Evolutionary conservation across 768 basidiomycete genomes (phyloP).

Genomic region (Naganishia onofrii): DNA sequence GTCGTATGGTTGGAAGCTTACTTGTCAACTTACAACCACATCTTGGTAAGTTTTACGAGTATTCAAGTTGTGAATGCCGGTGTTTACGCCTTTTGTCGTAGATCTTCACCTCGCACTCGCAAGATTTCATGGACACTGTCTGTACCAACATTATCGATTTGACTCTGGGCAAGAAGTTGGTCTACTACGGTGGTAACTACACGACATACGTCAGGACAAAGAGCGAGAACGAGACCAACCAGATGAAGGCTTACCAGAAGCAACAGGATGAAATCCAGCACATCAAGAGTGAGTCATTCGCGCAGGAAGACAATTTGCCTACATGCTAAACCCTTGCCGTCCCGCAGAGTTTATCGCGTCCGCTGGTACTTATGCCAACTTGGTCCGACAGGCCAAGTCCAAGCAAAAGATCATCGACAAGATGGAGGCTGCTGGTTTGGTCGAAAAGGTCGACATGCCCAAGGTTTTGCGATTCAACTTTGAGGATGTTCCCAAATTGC

Average conservation of each 20-base stretch:
- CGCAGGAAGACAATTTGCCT: neutral
- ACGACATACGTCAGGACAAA: constrained; percentile 95
- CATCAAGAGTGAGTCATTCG: constrained; percentile 77
- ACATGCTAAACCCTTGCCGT: neutral
- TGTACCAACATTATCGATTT: constrained; percentile 99
- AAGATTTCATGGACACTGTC: constrained; percentile 95
- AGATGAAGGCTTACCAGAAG: constrained; percentile 98
- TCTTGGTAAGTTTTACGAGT: constrained; percentile 59
- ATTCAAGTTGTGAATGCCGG: constrained; percentile 52
- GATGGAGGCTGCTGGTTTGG: constrained; percentile 98
- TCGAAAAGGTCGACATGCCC: constrained; percentile 80
- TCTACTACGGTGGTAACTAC: constrained; percentile 96
- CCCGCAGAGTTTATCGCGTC: constrained; percentile 84
- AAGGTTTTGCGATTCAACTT: constrained; percentile 87
- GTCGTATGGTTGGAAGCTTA: constrained; percentile 99
- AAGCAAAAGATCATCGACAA: constrained; percentile 99
- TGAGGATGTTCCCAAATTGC: constrained; percentile 86
- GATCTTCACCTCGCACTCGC: constrained; percentile 84
- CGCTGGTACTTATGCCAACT: constrained; percentile 99
- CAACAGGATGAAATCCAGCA: constrained; percentile 98
- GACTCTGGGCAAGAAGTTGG: constrained; percentile 79
- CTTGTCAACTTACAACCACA: constrained; percentile 96
- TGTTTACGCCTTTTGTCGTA: constrained; percentile 39
- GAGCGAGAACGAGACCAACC: constrained; percentile 96
- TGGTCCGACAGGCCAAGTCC: constrained; percentile 97